A percentile compares a stretch with the other conserved stretches of the same genome.
Conservation (phyloP, 1,284 basidiomycete species). For the Sphaerobolus stellatus region DNA sequence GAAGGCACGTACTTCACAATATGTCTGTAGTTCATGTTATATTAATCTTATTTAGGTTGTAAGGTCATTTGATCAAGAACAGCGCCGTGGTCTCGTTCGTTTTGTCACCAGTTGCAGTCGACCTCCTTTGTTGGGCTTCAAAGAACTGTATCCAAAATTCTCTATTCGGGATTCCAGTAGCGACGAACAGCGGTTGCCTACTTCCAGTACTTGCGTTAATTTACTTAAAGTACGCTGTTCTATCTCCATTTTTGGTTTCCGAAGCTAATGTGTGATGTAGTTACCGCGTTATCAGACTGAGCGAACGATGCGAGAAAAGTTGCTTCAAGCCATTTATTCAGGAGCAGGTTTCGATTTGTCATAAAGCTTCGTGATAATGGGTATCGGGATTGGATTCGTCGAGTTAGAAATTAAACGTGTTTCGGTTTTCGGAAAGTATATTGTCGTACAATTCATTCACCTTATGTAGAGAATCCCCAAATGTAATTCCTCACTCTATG, state of each 20-base stretch:
- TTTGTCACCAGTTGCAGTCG: constrained; percentile 92
- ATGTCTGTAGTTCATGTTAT: constrained; percentile 2
- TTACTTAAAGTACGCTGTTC: constrained; percentile 63
- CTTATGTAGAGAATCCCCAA: no score
- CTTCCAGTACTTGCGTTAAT: constrained; percentile 84
- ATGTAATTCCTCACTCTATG: background rate
- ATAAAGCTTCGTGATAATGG: no score
- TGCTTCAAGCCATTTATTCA: constrained; percentile 83
- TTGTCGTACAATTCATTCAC: no score
- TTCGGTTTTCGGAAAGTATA: no score
- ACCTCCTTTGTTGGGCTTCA: constrained; percentile 89
- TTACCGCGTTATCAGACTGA: constrained; percentile 70
- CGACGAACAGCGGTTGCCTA: constrained; percentile 77
- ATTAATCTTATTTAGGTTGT: constrained; percentile 53
- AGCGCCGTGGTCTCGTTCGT: constrained; percentile 69
- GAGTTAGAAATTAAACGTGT: no score
- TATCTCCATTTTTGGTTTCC: background rate
- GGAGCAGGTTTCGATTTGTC: constrained; percentile 90
- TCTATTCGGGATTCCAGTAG: constrained; percentile 76
- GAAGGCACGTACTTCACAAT: constrained; percentile 46
- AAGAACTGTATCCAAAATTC: constrained; percentile 82
- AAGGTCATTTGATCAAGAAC: constrained; percentile 69
- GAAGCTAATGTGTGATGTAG: constrained; percentile 34
- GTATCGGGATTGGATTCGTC: no score
- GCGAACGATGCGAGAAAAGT: constrained; percentile 63